Evolutionary conservation across 495 filamentous ascomycete genomes (phyloP).

Genomic region (Gamarada debralockiae): DNA sequence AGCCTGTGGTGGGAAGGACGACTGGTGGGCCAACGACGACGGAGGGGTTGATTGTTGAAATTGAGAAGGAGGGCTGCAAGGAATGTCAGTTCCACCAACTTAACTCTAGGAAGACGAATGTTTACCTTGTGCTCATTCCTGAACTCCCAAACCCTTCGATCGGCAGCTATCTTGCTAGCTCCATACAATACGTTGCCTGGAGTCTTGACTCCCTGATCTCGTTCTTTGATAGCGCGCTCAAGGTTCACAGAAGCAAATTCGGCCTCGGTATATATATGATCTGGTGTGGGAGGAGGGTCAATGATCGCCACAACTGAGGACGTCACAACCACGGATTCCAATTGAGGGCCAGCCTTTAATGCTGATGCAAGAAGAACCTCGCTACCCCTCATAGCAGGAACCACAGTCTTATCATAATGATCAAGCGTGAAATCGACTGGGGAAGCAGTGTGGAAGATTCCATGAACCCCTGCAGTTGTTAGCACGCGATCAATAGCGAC

Average conservation of each 20-base stretch:
- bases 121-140: constrained; percentile 20
- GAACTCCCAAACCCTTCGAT: constrained; percentile 26
- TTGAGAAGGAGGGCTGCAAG: constrained; percentile 21
- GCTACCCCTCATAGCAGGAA: constrained; percentile 21
- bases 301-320: constrained; percentile 21
- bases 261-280: constrained; percentile 22
- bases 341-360: constrained; percentile 25
- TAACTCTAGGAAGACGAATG: neutral
- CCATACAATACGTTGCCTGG: constrained; percentile 18
- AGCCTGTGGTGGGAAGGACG: constrained; percentile 5
- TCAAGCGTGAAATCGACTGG: constrained; percentile 17
- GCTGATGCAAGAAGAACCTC: constrained; percentile 21
- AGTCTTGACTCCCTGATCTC: constrained; percentile 4
- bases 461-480: constrained; percentile 20
- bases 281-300: constrained; percentile 13
- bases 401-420: constrained; percentile 15
- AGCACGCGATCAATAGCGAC: neutral
- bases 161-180: constrained; percentile 25
- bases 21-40: constrained; percentile 27
- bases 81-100: neutral
- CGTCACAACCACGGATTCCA: constrained; percentile 23
- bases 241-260: constrained; percentile 12
- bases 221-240: constrained; percentile 8
- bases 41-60: constrained; percentile 23
- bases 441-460: constrained; percentile 29